Conservation (phyloP, 1,139 yeast genomes). For the Pichia sp. region DNA sequence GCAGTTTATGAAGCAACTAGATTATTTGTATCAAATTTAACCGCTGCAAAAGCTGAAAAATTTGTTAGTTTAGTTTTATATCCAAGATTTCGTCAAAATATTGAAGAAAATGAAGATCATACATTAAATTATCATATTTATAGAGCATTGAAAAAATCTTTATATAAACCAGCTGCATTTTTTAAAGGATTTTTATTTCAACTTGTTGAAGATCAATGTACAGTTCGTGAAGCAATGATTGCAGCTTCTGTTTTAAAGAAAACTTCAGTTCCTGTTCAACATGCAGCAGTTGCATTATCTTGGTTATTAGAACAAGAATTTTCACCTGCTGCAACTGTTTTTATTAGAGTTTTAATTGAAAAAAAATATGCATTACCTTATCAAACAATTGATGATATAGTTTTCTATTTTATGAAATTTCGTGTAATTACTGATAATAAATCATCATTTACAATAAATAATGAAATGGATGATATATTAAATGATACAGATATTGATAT, state of each 20-base stretch:
- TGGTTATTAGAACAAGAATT: slow-evolving; percentile 80
- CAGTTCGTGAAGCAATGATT: slow-evolving; percentile 90
- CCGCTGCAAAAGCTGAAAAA: slow-evolving; percentile 82
- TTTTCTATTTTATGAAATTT: slow-evolving; percentile 91
- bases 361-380: slow-evolving; percentile 96
- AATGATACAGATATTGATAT: slow-evolving; percentile 33
- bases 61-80: slow-evolving; percentile 70
- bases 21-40: slow-evolving; percentile 82
- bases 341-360: slow-evolving; percentile 81
- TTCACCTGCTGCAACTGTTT: slow-evolving; percentile 83
- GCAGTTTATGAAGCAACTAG: slow-evolving; percentile 94
- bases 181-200: slow-evolving; percentile 95
- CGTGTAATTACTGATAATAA: slow-evolving; percentile 44
- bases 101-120: slow-evolving; percentile 68
- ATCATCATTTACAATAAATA: slow-evolving; percentile 10
- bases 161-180: slow-evolving; percentile 96
- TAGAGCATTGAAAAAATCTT: slow-evolving; percentile 83
- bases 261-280: slow-evolving; percentile 88
- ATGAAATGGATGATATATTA: slow-evolving; percentile 29
- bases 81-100: slow-evolving; percentile 78
- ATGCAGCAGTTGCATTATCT: slow-evolving; percentile 91
- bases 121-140: slow-evolving; percentile 84
- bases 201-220: slow-evolving; percentile 73
- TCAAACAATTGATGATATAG: slow-evolving; percentile 90
- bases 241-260: slow-evolving; percentile 88